These are phyloP conservation scores for Russula earlei DNA, from an alignment of 768 basidiomycete species.

Conservation along the genomic window DNA sequence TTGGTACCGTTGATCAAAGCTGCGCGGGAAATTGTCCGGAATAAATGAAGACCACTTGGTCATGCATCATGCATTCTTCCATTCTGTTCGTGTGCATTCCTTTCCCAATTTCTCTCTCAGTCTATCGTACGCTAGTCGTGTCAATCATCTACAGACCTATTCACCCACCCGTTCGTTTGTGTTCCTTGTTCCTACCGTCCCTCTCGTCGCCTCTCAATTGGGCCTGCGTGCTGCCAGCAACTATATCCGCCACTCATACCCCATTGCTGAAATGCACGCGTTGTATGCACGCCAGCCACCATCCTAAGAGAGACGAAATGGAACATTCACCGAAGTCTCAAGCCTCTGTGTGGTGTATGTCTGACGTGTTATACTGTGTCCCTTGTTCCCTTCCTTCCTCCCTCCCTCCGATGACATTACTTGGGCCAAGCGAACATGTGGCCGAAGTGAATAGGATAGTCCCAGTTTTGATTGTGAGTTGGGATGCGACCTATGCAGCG, in stretches of 20 bases:
- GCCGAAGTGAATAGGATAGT: background rate
- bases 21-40: slow-evolving; percentile 69
- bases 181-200: background rate
- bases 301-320: slow-evolving; percentile 13
- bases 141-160: slow-evolving; percentile 7
- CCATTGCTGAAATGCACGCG: background rate
- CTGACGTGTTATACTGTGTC: slow-evolving; percentile 1
- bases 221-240: background rate
- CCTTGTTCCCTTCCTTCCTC: background rate
- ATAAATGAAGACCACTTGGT: slow-evolving; percentile 10
- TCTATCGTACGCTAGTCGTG: too few relatives aligned
- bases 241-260: background rate
- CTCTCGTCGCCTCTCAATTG: slow-evolving; percentile 4
- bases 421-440: background rate
- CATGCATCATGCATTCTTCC: background rate
- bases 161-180: slow-evolving; percentile 4
- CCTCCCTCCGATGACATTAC: slow-evolving; percentile 1
- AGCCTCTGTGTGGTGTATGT: slow-evolving; percentile 3
- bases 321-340: slow-evolving; percentile 4
- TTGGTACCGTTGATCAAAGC: slow-evolving; percentile 87
- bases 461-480: background rate
- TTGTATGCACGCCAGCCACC: background rate
- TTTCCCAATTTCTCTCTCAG: too few relatives aligned
- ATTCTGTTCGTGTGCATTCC: too few relatives aligned
- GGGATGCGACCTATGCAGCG: slow-evolving; percentile 15